Conservation (phyloP, 805 yeast species). For the Scheffersomyces spartinae region DNA sequence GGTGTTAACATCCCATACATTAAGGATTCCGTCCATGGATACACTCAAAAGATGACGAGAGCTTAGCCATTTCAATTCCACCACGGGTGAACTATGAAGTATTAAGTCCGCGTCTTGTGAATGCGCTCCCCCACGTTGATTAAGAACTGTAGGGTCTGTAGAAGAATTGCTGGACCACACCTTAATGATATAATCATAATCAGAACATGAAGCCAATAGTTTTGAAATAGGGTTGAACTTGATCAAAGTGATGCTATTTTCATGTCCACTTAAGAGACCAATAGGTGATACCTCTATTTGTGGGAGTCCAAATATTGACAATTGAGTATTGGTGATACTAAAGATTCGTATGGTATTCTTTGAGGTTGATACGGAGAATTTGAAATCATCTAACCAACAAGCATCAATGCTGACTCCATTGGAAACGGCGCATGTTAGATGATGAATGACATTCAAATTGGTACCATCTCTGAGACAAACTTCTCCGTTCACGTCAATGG, state of each 20-base stretch:
- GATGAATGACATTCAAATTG: too few species aligned
- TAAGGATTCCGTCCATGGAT: conserved; percentile 61
- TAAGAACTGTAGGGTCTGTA: conserved; percentile 35
- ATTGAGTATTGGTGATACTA: conserved; percentile 15
- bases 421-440: too few species aligned
- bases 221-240: conserved; percentile 40
- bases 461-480: too few species aligned
- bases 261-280: conserved; percentile 46
- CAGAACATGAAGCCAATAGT: conserved; percentile 63
- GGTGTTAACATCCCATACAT: conserved; percentile 52
- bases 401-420: conserved; percentile 45
- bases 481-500: conserved; percentile 38
- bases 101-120: too few species aligned
- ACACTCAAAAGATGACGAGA: conserved; percentile 27
- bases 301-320: conserved; percentile 4
- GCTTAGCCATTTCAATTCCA: conserved; percentile 44
- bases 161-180: conserved; percentile 64
- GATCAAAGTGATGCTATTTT: conserved; percentile 43
- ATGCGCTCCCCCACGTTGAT: too few species aligned
- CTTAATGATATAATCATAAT: conserved; percentile 53
- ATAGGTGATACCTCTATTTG: conserved; percentile 13
- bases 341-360: conserved; percentile 45
- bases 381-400: conserved; percentile 62
- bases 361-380: conserved; percentile 60
- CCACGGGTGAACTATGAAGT: conserved; percentile 44